phyloP scores from a whole-genome alignment of 306 rosid species.

The Corylus americana region DNA sequence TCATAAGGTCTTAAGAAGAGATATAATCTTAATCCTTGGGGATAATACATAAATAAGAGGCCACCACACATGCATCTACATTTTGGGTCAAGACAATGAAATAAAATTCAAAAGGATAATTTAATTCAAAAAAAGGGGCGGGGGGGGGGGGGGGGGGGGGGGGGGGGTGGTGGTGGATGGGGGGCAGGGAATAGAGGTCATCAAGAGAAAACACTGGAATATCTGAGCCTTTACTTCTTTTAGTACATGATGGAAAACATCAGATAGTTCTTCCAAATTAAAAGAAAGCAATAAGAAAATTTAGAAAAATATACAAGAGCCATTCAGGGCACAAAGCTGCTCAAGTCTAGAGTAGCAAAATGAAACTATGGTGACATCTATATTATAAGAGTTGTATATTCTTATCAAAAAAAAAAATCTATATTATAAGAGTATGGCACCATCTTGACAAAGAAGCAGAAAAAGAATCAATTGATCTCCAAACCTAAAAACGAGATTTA shows the following conservation, averaged over 20 bases:
- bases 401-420: too few species aligned
- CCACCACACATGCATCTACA: background rate
- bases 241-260: background rate
- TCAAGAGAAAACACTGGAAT: background rate
- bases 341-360: background rate
- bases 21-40: background rate
- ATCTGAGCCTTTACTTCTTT: background rate
- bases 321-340: background rate
- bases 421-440: background rate
- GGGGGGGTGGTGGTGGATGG: too few species aligned
- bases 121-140: background rate
- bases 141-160: too few species aligned
- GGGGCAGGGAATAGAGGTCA: background rate
- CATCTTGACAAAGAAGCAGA: background rate
- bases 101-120: background rate
- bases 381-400: too few species aligned
- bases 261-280: background rate
- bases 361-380: background rate
- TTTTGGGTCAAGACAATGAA: background rate
- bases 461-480: background rate
- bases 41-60: background rate
- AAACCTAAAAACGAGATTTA: too few species aligned
- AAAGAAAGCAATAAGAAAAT: background rate
- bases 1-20: background rate
- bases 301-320: background rate